Evolutionary conservation across 1,284 basidiomycete species (phyloP).

Genomic region (Pholiota adiposa): DNA sequence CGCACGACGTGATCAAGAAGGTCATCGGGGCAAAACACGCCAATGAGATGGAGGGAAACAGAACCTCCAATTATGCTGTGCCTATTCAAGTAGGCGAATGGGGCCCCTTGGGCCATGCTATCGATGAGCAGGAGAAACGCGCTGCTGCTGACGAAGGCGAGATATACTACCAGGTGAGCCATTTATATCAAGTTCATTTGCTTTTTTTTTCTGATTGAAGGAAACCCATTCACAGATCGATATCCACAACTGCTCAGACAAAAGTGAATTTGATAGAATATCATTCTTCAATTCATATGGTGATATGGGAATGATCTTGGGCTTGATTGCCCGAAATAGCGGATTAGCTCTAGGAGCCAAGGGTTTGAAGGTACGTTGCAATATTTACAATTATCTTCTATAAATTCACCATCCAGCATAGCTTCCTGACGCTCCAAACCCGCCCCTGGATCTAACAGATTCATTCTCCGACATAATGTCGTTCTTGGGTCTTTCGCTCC

Average conservation of each 20-base stretch:
- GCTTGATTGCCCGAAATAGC: constrained; percentile 51
- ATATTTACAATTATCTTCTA: not conserved
- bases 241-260: constrained; percentile 57
- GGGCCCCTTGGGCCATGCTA: constrained; percentile 28
- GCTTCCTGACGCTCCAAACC: constrained; percentile 47
- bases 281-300: constrained; percentile 66
- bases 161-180: constrained; percentile 43
- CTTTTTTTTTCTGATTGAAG: constrained; percentile 17
- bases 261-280: constrained; percentile 51
- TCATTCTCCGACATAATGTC: constrained; percentile 51
- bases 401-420: constrained; percentile 22
- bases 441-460: constrained; percentile 43
- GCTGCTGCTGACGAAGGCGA: constrained; percentile 28
- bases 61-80: constrained; percentile 68
- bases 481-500: constrained; percentile 61
- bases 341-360: constrained; percentile 54
- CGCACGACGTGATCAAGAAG: constrained; percentile 44
- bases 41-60: constrained; percentile 51
- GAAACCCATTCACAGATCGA: constrained; percentile 49
- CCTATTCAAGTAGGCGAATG: constrained; percentile 42
- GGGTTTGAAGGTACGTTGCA: constrained; percentile 59
- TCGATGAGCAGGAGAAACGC: constrained; percentile 34
- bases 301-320: constrained; percentile 70
- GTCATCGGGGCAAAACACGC: constrained; percentile 53
- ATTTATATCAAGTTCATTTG: not conserved